Base-by-base conservation (phyloP, 441 rosid species). In the Erodium trifolium region DNA sequence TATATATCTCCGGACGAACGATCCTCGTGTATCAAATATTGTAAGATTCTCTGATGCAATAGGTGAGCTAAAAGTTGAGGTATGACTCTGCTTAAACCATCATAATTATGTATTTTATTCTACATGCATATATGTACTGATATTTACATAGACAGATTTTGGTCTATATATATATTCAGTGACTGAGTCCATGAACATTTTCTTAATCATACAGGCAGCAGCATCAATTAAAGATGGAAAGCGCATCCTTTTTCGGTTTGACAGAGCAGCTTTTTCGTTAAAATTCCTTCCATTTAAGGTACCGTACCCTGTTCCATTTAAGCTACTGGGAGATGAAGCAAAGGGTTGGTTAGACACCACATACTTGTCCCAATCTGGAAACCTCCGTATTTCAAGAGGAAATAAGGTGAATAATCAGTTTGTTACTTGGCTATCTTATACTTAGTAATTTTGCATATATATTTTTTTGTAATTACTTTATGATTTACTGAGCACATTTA, bases 21-120 rank as follows among this genome's bases (percentile, higher is more conserved):
- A 93, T 77, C 95, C 91, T 3, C 92, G 95, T 16, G 96, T 93
- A 51, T 87, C 89, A 39, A 93, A 93, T 71, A 84, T 93, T 41
- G 96, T 93, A 49, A 86, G 65, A 66, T 87, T 93, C 82, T 91
- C 98, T 16, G 95, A 93, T 53, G 77, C 79, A 57, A 77, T 93
- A 5, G 98, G 98, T 35, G 97, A 93, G 83, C 89, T 93, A 0
- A 93, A 88, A 85, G 96, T 93, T 65, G 93, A 93, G 95, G 98
- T 91, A 82, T 65, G 83, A 45, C 4, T 66, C 17, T 65, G n/a
- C 69, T 68, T 45, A 39, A 43, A 10, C 45, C 12, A 35, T 34
- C 49, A 63, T 11, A 8, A 19, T 9, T 23, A 18, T 31, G 1
- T 45, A 19, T 17, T 65, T 16, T 66, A 47, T 47, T 47, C 53